These are phyloP conservation scores for Aotearoamyces nothofagi DNA, from an alignment of 2,329 filamentous ascomycete species.

Conservation along the genomic window DNA sequence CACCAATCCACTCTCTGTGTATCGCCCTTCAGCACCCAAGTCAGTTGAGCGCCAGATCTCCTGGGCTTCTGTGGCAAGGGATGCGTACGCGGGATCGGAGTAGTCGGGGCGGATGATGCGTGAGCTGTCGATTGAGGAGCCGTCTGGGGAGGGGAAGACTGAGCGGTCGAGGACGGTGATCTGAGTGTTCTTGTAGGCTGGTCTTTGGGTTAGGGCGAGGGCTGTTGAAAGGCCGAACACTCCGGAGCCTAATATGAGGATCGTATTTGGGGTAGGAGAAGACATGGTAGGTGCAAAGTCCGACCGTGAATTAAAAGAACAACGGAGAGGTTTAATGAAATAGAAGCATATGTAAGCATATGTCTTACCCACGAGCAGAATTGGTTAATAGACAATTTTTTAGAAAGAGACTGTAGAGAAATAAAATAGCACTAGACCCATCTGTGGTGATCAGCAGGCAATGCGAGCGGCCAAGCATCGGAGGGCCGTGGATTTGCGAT, in stretches of 20 bases:
- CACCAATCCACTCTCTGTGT: conserved; percentile 54
- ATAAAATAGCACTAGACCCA: too few relatives aligned
- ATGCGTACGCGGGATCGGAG: conserved; percentile 60
- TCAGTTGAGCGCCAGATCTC: conserved; percentile 47
- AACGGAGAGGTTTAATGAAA: background rate
- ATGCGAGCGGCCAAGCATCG: too few relatives aligned
- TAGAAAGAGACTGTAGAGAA: too few relatives aligned
- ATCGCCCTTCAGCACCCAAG: conserved; percentile 48
- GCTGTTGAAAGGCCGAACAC: conserved; percentile 50
- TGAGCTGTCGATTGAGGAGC: conserved; percentile 45
- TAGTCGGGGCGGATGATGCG: conserved; percentile 63
- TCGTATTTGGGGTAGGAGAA: conserved; percentile 8
- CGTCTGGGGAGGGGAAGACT: conserved; percentile 41
- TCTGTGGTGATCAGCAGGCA: too few relatives aligned
- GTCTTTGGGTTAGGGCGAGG: conserved; percentile 49
- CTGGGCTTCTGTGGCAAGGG: conserved; percentile 57
- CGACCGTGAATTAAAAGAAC: too few relatives aligned
- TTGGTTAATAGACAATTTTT: too few relatives aligned
- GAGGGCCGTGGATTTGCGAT: too few relatives aligned
- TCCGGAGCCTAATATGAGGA: conserved; percentile 51
- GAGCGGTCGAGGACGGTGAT: conserved; percentile 47
- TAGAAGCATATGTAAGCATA: background rate
- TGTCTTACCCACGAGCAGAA: too few relatives aligned
- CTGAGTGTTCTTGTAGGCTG: conserved; percentile 32
- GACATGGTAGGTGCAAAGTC: background rate